phyloP scores from a whole-genome alignment of 2,329 filamentous ascomycete species.

The Podosphaera xanthii region DNA sequence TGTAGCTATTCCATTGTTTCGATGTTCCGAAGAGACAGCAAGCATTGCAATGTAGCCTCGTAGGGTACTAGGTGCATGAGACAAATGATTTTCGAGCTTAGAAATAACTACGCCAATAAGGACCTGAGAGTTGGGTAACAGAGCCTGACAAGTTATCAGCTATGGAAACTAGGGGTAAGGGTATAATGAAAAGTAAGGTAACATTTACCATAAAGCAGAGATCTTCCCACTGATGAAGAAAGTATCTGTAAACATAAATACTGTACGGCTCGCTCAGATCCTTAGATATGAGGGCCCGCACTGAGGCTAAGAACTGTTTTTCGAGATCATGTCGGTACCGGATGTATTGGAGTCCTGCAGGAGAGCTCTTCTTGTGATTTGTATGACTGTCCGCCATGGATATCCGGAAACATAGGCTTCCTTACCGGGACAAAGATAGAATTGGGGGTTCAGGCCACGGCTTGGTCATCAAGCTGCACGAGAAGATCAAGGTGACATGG shows the following conservation, averaged over 20 bases:
- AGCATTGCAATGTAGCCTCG: conserved; percentile 98
- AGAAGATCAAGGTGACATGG: not conserved
- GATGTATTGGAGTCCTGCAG: conserved; percentile 30
- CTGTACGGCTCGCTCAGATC: conserved; percentile 96
- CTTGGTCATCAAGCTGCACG: not conserved
- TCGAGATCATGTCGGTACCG: conserved; percentile 40
- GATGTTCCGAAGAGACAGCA: conserved; percentile 59
- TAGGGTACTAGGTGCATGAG: conserved; percentile 48
- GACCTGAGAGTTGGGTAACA: conserved; percentile 33
- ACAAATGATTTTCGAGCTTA: conserved; percentile 78
- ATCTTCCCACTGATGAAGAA: conserved; percentile 91
- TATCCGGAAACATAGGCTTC: too few relatives aligned
- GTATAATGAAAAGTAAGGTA: not conserved
- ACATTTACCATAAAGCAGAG: conserved; percentile 20
- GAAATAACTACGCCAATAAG: conserved; percentile 83
- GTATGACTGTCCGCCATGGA: too few relatives aligned
- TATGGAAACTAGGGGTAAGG: not conserved
- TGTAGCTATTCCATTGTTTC: conserved; percentile 72
- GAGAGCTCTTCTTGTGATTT: conserved; percentile 10
- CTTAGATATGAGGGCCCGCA: conserved; percentile 80
- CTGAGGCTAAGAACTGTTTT: conserved; percentile 51
- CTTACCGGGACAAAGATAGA: too few relatives aligned
- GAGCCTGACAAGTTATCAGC: conserved; percentile 22
- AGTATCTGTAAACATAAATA: conserved; percentile 98
- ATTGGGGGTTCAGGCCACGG: too few relatives aligned